These are phyloP conservation scores for Boletus reticuloceps DNA, from an alignment of 768 basidiomycete species.

Conservation along the genomic window DNA sequence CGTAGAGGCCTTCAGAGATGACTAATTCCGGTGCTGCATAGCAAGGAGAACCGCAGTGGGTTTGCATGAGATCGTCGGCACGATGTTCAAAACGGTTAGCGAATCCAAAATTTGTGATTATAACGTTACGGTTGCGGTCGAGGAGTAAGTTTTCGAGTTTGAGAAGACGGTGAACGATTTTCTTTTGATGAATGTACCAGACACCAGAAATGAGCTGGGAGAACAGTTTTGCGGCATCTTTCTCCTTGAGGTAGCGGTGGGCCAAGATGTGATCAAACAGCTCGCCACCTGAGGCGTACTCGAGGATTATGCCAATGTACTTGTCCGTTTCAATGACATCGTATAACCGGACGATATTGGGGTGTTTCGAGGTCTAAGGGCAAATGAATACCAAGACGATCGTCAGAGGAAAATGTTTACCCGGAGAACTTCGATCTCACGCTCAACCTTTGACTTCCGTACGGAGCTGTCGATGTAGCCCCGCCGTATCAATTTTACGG, in stretches of 20 bases:
- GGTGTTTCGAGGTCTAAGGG: constrained; percentile 84
- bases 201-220: constrained; percentile 98
- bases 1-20: constrained; percentile 94
- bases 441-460: constrained; percentile 91
- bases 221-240: constrained; percentile 93
- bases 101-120: constrained; percentile 99
- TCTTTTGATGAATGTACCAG: constrained; percentile 98
- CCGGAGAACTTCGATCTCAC: constrained; percentile 95
- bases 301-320: constrained; percentile 98
- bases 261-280: constrained; percentile 99
- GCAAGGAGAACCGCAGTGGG: constrained; percentile 94
- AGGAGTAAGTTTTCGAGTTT: constrained; percentile 98
- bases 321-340: constrained; percentile 99
- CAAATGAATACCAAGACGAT: constrained; percentile 5
- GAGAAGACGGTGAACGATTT: constrained; percentile 98
- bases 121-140: constrained; percentile 95
- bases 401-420: constrained; percentile 44
- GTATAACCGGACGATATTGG: constrained; percentile 96
- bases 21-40: constrained; percentile 98
- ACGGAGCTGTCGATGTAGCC: constrained; percentile 86
- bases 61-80: constrained; percentile 95
- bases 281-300: constrained; percentile 97
- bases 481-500: constrained; percentile 92
- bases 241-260: constrained; percentile 92
- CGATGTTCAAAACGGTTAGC: constrained; percentile 96